Conservation (phyloP, 768 basidiomycete genomes). For the Ephemerocybe angulata region DNA sequence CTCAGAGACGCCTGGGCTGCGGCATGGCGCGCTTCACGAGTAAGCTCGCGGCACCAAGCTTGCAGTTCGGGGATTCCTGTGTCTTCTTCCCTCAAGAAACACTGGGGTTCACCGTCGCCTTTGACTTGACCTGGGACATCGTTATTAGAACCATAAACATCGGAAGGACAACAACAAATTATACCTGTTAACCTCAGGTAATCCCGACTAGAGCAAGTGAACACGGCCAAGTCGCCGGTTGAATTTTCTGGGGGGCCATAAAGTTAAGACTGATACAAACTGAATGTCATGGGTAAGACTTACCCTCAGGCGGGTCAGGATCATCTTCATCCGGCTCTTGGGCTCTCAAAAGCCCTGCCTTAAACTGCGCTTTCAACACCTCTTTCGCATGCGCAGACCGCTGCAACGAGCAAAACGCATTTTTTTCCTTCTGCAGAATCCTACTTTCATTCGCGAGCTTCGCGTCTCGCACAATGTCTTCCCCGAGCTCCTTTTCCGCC, state of each 20-base stretch:
- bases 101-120: conserved; percentile 56
- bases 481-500: conserved; percentile 33
- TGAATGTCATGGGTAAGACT: not conserved
- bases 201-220: conserved; percentile 59
- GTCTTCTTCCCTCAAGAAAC: conserved; percentile 48
- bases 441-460: conserved; percentile 40
- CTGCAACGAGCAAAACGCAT: conserved; percentile 55
- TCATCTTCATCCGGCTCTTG: conserved; percentile 28
- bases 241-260: conserved; percentile 46
- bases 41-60: conserved; percentile 53
- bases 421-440: conserved; percentile 53
- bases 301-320: conserved; percentile 37
- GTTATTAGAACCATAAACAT: not conserved
- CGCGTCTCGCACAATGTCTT: conserved; percentile 27
- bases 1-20: too few relatives aligned
- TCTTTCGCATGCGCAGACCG: conserved; percentile 57
- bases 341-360: conserved; percentile 35
- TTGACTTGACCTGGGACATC: conserved; percentile 46
- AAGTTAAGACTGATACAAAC: not conserved
- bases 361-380: conserved; percentile 56
- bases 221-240: conserved; percentile 55
- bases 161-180: not conserved
- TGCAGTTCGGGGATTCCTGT: conserved; percentile 56
- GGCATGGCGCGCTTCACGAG: too few relatives aligned
- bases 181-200: conserved; percentile 58